These are phyloP conservation scores for Fagus sylvatica DNA, from an alignment of 306 rosid species.

Conservation along the genomic window DNA sequence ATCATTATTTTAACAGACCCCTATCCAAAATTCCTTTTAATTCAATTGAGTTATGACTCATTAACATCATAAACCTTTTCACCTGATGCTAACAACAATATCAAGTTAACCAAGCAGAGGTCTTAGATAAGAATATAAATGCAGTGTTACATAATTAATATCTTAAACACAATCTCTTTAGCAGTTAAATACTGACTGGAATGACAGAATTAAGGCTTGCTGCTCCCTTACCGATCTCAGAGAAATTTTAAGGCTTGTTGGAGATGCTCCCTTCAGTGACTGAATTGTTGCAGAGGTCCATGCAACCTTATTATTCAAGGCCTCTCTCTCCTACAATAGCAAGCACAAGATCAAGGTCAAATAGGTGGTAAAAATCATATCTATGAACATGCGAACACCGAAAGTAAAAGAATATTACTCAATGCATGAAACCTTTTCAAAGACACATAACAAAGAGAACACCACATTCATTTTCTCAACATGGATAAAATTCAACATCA, in stretches of 20 bases:
- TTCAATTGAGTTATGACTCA: not conserved
- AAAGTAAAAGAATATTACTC: not conserved
- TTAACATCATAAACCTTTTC: not conserved
- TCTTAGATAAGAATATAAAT: not conserved
- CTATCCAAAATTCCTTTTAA: too few species aligned
- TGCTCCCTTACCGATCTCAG: conserved; percentile 64
- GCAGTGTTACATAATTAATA: not conserved
- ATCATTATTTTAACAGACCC: too few species aligned
- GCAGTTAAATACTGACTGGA: not conserved
- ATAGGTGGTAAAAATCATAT: conserved; percentile 8
- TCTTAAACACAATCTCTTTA: not conserved
- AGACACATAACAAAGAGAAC: not conserved
- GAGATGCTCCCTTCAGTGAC: conserved; percentile 75
- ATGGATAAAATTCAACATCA: conserved; percentile 12
- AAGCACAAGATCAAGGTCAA: conserved; percentile 25
- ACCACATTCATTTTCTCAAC: not conserved
- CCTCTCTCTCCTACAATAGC: conserved; percentile 63
- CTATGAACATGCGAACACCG: conserved; percentile 12
- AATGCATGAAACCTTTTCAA: not conserved
- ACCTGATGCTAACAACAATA: not conserved
- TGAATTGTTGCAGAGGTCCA: conserved; percentile 71
- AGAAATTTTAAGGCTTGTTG: conserved; percentile 78
- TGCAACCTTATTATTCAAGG: conserved; percentile 35
- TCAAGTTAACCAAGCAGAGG: not conserved
- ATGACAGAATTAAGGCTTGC: conserved; percentile 6